Base-by-base conservation (phyloP, 768 basidiomycete species). In the Mycena latifolia region DNA sequence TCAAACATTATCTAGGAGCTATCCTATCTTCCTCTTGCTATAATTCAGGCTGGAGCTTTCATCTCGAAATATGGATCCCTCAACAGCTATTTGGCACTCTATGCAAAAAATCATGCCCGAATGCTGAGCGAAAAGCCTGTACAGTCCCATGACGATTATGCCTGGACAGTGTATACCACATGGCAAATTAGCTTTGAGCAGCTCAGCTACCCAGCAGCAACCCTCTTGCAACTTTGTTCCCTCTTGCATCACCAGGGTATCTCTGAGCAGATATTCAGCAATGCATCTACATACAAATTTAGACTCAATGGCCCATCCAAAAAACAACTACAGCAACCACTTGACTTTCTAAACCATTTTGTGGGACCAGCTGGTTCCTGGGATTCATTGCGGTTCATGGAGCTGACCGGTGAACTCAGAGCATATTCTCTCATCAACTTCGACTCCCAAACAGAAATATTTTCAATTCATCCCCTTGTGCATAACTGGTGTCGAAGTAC, bases 171-270 rank as follows among this genome's bases (percentile, higher is more conserved):
- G n/a, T n/a, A n/a, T n/a, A n/a, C n/a, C n/a, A n/a, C n/a, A n/a
- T 65, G 63, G 63, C 33, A 25, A 22, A 63, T 63, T 8, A 63
- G 62, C 50, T 63, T 63, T 41, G n/a, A 48, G 5, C 55, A 43
- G 9, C 63, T 65, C n/a, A 41, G 24, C 18, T 1, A 22, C 15
- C 18, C 39, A 18, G 63, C 62, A 3, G 50, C 35, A 5, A 46
- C 29, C 6, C 37, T 65, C 24, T 25, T 65, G 48, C 55, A 60
- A 41, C 39, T 59, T 1, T 58, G 37, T 18, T 58, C 56, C 1
- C 52, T 58, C 25, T 31, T 65, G 3, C 64, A 65, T n/a, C 39
- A 25, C 18, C 12, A 33, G 4, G 33, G 58, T 1, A 59, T 65
- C 14, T 53, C 56, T 12, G 62, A 63, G n/a, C 22, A 63, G 12